phyloP scores from a whole-genome alignment of 192 early-diverging fungal genomes.

The Linnemannia hyalina region DNA sequence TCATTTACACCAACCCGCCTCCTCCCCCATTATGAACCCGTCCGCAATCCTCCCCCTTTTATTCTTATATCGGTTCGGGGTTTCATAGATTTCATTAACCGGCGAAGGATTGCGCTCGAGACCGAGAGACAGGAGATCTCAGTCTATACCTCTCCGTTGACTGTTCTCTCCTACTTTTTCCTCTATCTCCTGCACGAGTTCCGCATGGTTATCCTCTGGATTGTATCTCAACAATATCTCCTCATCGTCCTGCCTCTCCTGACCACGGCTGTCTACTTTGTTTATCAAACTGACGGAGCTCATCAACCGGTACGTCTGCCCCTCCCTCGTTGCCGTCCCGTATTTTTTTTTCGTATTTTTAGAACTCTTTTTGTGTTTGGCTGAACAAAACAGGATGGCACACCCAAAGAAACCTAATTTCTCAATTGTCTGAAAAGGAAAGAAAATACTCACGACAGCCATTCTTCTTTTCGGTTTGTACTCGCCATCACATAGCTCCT shows the following conservation, averaged over 20 bases:
- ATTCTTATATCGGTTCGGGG: not conserved
- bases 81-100: constrained; percentile 58
- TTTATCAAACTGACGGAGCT: constrained; percentile 69
- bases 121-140: constrained; percentile 59
- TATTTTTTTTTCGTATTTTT: constrained; percentile 31
- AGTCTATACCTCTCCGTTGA: constrained; percentile 62
- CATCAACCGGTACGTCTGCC: constrained; percentile 64
- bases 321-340: not conserved
- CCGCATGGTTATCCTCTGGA: constrained; percentile 54
- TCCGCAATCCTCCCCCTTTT: not conserved
- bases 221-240: constrained; percentile 55
- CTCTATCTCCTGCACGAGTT: constrained; percentile 58
- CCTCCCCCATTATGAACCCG: not conserved
- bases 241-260: constrained; percentile 47
- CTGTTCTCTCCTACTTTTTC: constrained; percentile 62
- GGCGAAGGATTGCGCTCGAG: constrained; percentile 53
- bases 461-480: not conserved
- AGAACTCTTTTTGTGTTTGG: constrained; percentile 11
- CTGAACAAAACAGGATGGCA: not conserved
- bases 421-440: not conserved
- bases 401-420: not conserved
- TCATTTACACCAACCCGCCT: not conserved
- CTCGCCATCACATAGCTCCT: constrained; percentile 34
- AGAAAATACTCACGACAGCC: not conserved
- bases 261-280: constrained; percentile 42